Base-by-base conservation (phyloP, 495 filamentous ascomycete genomes). In the Opeltia flavorubescens region DNA sequence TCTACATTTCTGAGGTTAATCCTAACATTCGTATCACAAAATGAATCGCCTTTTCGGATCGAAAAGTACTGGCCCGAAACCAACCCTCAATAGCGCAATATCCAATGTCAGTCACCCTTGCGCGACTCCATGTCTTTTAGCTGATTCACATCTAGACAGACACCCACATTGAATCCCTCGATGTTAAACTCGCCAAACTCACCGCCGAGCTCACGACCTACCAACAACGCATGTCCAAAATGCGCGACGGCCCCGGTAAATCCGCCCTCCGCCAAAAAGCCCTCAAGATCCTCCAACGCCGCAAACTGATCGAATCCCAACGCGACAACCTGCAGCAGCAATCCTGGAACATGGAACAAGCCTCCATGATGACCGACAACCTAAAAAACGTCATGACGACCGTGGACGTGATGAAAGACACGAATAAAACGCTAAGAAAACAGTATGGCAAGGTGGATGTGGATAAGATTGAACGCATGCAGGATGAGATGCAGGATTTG, bases 301-400 rank as follows among this genome's bases (percentile, higher is more conserved):
- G 93, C 26, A 94, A 94, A 59, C 81, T 89, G 66, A 95, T 95
- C 76, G 91, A 98, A 63, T 67, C 71, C 8, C 89, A 98, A 68
- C 83, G 88, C 15, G 89, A 96, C 54, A 88, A 98, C 66, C 80
- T 96, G 46, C 86, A 93, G 63, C 77, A 83, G 54, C 91, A 96
- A 63, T 84, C 83, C 11, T 96, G 91, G 91, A 98, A 96, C 68
- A 95, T 98, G 89, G 89, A 96, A 63, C 91, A 96, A 61, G 91
- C 91, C 5, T 84, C 85, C 62, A 94, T 93, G 74, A 96, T 98
- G 93, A 88, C 91, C 66, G 91, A 96, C 64, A 96, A 98, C 56
- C 78, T 98, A 28, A 93, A 94, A 60, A 95, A 96, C 62, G 89
- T 93, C 44, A 95, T 96, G 89, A 91, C 87, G 18, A 96, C 91